A percentile compares a stretch with the other conserved stretches of the same genome.
Evolutionary conservation across 352 stramenopile species (phyloP).

Genomic region (Phytopythium delawarense): DNA sequence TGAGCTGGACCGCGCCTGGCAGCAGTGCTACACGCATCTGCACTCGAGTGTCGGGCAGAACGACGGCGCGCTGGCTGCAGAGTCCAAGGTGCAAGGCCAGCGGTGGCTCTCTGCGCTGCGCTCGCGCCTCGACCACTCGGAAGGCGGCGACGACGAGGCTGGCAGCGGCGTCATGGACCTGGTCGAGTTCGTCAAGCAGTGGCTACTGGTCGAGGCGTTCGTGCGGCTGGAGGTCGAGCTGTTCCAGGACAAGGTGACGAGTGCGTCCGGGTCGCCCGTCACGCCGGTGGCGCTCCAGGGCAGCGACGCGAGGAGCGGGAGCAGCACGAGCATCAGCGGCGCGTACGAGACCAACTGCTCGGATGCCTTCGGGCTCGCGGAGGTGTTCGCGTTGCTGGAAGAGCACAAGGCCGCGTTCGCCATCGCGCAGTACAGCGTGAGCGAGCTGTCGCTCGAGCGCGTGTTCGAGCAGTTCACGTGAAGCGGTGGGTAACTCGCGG

Average conservation of each 20-base stretch:
- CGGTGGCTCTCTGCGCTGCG: constrained; percentile 42
- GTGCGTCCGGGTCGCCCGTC: constrained; percentile 39
- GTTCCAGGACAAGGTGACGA: constrained; percentile 41
- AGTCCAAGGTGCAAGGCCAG: constrained; percentile 21
- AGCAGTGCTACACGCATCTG: constrained; percentile 34
- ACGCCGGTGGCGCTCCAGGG: constrained; percentile 37
- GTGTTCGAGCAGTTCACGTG: constrained; percentile 93
- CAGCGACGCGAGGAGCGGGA: constrained; percentile 44
- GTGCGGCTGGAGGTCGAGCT: constrained; percentile 46
- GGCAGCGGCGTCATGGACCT: constrained; percentile 11
- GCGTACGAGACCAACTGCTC: constrained; percentile 73
- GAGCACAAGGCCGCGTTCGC: constrained; percentile 55
- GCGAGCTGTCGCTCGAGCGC: constrained; percentile 89
- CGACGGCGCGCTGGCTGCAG: constrained; percentile 2
- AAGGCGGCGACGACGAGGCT: constrained; percentile 11
- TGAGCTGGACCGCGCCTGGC: constrained; percentile 51
- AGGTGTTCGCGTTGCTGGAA: constrained; percentile 83
- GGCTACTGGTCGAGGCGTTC: constrained; percentile 71
- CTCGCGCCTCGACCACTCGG: constrained; percentile 31
- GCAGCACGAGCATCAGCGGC: constrained; percentile 45
- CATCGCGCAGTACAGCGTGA: constrained; percentile 90
- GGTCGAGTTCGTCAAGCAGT: constrained; percentile 70
- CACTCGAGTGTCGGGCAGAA: constrained; percentile 18
- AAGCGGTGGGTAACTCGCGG: constrained; percentile 3
- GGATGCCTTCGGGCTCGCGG: constrained; percentile 56